Evolutionary conservation across 2,329 filamentous ascomycete species (phyloP).

Genomic region (Talaromyces sp.): DNA sequence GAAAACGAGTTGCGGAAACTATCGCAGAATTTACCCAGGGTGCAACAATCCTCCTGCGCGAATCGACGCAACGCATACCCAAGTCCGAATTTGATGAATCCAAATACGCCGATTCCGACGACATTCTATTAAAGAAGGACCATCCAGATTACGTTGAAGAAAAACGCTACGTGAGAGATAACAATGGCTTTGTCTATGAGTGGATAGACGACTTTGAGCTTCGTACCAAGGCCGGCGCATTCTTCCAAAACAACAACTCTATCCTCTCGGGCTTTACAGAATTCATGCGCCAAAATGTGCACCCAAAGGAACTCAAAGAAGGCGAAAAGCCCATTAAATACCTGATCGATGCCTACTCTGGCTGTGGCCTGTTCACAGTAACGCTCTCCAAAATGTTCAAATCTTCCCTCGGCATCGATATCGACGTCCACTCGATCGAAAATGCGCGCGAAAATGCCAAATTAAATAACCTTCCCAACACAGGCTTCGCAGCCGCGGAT

Average conservation of each 20-base stretch:
- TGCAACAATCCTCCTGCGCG: slow-evolving; percentile 82
- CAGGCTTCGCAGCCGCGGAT: slow-evolving; percentile 84
- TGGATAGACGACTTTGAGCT: slow-evolving; percentile 83
- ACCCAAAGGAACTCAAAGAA: slow-evolving; percentile 47
- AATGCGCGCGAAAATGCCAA: slow-evolving; percentile 74
- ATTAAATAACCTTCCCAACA: slow-evolving; percentile 71
- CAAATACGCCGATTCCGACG: slow-evolving; percentile 32
- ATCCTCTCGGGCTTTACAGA: slow-evolving; percentile 83
- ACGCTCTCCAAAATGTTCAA: slow-evolving; percentile 78
- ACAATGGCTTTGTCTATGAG: slow-evolving; percentile 77
- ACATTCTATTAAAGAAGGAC: slow-evolving; percentile 53
- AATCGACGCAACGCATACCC: slow-evolving; percentile 65
- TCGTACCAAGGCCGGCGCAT: slow-evolving; percentile 85
- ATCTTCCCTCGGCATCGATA: slow-evolving; percentile 84
- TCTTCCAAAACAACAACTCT: slow-evolving; percentile 99
- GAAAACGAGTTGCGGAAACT: slow-evolving; percentile 69
- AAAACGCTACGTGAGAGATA: slow-evolving; percentile 86
- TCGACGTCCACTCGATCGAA: slow-evolving; percentile 71
- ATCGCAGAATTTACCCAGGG: slow-evolving; percentile 71
- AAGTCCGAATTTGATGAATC: slow-evolving; percentile 10
- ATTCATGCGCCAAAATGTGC: slow-evolving; percentile 77
- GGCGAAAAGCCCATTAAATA: slow-evolving; percentile 61
- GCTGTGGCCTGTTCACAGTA: slow-evolving; percentile 94
- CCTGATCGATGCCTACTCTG: slow-evolving; percentile 96
- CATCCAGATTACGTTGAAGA: slow-evolving; percentile 64